phyloP scores from a whole-genome alignment of 1,284 basidiomycete species.

The Neolentinus lepideus region DNA sequence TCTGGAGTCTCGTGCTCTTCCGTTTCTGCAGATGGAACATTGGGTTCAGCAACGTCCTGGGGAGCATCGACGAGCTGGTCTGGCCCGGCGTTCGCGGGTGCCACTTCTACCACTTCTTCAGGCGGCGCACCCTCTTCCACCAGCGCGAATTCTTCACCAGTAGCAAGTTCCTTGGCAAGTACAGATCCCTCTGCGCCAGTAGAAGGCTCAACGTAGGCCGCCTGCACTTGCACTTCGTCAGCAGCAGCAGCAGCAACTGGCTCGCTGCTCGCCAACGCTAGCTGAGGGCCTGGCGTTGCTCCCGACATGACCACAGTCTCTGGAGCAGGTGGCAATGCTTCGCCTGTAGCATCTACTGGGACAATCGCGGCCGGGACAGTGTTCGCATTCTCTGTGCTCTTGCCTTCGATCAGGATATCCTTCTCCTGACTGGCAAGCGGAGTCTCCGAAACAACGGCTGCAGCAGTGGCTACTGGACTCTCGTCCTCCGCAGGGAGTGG shows the following conservation, averaged over 20 bases:
- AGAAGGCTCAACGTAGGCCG: background rate
- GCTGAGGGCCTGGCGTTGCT: constrained; percentile 29
- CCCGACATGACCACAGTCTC: constrained; percentile 27
- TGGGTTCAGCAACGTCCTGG: too few relatives aligned
- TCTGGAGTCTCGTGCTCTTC: too few relatives aligned
- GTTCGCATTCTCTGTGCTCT: background rate
- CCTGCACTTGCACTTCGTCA: background rate
- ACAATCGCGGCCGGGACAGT: background rate
- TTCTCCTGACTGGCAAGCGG: constrained; percentile 2
- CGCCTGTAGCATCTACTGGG: constrained; percentile 4
- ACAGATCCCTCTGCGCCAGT: background rate
- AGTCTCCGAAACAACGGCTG: constrained; percentile 5
- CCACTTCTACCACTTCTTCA: too few relatives aligned
- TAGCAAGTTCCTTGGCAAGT: too few relatives aligned
- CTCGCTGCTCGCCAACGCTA: constrained; percentile 22
- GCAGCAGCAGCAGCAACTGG: constrained; percentile 10
- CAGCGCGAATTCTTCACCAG: too few relatives aligned
- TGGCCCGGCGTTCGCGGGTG: too few relatives aligned
- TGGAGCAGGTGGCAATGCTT: constrained; percentile 21
- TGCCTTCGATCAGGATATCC: constrained; percentile 1
- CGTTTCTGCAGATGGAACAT: too few relatives aligned
- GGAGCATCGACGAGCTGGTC: too few relatives aligned
- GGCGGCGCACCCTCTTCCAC: too few relatives aligned
- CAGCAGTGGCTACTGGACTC: background rate
- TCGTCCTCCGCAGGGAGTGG: constrained; percentile 5